Evolutionary conservation across 2,329 filamentous ascomycete species (phyloP), one percentile per base, ranked within the genome.

Genomic region (Didymella pinodella): DNA sequence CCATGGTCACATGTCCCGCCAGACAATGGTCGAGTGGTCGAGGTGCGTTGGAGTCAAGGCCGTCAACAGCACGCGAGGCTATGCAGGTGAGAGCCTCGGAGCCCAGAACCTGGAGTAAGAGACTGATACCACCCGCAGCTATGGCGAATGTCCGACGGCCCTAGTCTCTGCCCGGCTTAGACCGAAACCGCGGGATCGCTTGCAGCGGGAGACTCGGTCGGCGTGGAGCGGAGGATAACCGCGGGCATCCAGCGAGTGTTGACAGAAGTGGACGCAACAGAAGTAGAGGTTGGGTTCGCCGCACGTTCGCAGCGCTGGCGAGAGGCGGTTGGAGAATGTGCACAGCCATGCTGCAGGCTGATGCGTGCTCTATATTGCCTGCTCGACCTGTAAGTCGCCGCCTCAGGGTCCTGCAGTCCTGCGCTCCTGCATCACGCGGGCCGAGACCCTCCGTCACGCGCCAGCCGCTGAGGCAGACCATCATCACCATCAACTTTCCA

Each of bases 141-240:
- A 61, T 38, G 54, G 58, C 65, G 51, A 48, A 53, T 44, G 53
- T 25, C 31, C 40, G 38, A 36, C 44, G 2, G 32, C n/a, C 7
- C 70, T 70, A 72, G 59, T 48, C 64, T 63, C 54, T 46, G 62
- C 51, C 32, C 48, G 67, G 66, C 36, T 47, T 66, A 66, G 68
- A 41, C 36, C 45, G 29, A 36, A 54, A 31, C 52, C 48, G 57
- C 65, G 49, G 48, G 57, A 18, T 40, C 36, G 36, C 36, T 40
- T 40, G 36, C 36, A 38, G 34, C 34, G 34, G 34, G 34, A 38
- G 7, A 38, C 34, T n/a, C 34, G 16, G 16, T 38, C 34, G 34
- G 34, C 34, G 16, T 38, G 34, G 16, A 22, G 34, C 16, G 34
- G 34, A 38, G 34, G 8, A 12, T 38, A n/a, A 38, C 34, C 16